A percentile compares a stretch with the other conserved stretches of the same genome.
Conservation (phyloP, 345 rosid genomes). For the Sisymbrium altissimum region DNA sequence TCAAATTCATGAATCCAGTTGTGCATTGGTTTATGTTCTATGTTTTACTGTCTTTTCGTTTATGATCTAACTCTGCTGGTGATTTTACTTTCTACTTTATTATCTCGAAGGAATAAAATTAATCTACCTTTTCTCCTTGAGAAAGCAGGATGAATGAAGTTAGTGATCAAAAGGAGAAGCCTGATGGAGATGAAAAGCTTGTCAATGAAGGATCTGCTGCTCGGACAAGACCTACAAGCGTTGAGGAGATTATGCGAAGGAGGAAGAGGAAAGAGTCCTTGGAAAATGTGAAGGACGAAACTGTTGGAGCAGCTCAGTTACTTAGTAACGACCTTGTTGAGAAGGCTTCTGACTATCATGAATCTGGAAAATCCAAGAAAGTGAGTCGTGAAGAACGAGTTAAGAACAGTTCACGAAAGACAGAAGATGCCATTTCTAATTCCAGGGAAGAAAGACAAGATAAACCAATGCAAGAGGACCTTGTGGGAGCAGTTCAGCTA, state of each 20-base stretch:
- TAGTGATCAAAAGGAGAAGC: constrained; percentile 39
- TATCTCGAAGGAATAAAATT: background rate
- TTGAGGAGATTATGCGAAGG: constrained; percentile 69
- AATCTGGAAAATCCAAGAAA: constrained; percentile 34
- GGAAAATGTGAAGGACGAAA: constrained; percentile 38
- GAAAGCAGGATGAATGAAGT: constrained; percentile 54
- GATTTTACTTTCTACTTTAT: background rate
- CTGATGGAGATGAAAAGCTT: constrained; percentile 31
- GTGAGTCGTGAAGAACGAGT: constrained; percentile 32
- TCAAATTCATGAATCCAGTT: background rate
- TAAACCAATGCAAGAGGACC: constrained; percentile 19
- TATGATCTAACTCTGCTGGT: background rate
- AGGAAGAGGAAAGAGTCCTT: constrained; percentile 53
- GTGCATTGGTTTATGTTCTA: background rate
- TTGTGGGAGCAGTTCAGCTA: constrained; percentile 23
- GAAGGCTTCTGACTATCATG: constrained; percentile 34
- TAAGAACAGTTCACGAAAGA: constrained; percentile 36
- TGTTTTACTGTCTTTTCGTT: background rate
- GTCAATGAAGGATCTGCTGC: constrained; percentile 68
- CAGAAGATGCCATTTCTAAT: constrained; percentile 28
- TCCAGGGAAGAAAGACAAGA: constrained; percentile 27
- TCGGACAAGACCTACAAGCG: constrained; percentile 78
- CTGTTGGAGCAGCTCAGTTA: constrained; percentile 23
- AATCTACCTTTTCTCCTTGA: background rate
- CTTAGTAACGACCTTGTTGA: constrained; percentile 26